Evolutionary conservation across 2,329 filamentous ascomycete species (phyloP), one percentile per base, ranked within the genome.

Genomic region (Diaporthe longicolla): DNA sequence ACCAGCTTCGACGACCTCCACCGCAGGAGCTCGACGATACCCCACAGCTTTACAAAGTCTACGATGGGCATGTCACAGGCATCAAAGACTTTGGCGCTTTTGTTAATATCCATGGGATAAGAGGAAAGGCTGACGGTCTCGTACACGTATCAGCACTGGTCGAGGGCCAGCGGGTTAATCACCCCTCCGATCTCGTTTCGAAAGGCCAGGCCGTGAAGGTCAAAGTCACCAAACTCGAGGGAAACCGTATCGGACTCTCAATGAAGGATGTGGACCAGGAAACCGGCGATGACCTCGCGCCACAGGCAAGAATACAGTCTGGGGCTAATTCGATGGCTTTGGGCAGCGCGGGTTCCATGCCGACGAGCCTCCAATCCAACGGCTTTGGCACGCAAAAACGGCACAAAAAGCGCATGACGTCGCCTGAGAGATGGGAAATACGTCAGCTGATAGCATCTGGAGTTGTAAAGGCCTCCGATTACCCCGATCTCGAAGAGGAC

Each of bases 181-280:
- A 98, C 81, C 97, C 97, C 0, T 95, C 94, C 0, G 97, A 99
- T 80, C 85, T 99, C 1, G 88, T 99, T 6, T 89, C 93, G 3
- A 89, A 90, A 75, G 94, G 93, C 8, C 95, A 98, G 81, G 85
- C 90, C 1, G 95, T 99, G 71, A 97, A 97, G 82, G 94, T 98
- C 78, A 99, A 99, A 82, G 93, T 99, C 32, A 87, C 93, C 79
- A 98, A 94, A 80, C 92, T 98, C 70, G 94, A 98, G 80, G 93
- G 93, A 5, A 91, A 87, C 70, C 90, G 94, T 37, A 92, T 98
- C 79, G 95, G 95, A 0, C 85, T 99, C 8, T 98, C 95, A 0
- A 98, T 99, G 95, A 98, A 98, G 80, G 96, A 98, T 76, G 95
- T 98, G 21, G 96, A 99, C 78, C 97, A 99, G 82, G 89, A 90